phyloP scores from a whole-genome alignment of 2,329 filamentous ascomycete genomes.

The Diaporthe citrichinensis region DNA sequence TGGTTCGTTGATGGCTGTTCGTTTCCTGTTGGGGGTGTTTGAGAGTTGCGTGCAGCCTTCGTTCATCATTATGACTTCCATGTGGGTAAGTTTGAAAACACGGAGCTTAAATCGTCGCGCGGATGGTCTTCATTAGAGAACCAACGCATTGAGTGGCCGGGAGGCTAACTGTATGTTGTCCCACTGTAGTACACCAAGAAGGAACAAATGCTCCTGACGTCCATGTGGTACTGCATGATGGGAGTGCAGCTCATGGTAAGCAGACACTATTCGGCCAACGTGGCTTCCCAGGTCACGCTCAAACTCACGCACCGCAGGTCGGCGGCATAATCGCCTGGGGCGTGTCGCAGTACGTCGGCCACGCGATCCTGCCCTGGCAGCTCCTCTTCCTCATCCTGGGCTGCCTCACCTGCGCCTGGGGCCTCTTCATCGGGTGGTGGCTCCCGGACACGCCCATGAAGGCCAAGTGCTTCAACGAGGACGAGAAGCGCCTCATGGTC shows the following conservation, averaged over 20 bases:
- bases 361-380: slow-evolving; percentile 55
- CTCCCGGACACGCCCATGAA: slow-evolving; percentile 67
- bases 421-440: slow-evolving; percentile 53
- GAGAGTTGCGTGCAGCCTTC: slow-evolving; percentile 61
- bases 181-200: slow-evolving; percentile 56
- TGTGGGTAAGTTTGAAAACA: slow-evolving; percentile 45
- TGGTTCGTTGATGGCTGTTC: slow-evolving; percentile 54
- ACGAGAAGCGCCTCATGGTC: slow-evolving; percentile 55
- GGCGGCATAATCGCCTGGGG: slow-evolving; percentile 58
- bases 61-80: slow-evolving; percentile 58
- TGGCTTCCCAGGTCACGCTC: too few relatives aligned
- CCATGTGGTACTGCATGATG: slow-evolving; percentile 44
- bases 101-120: too few relatives aligned
- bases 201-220: slow-evolving; percentile 51
- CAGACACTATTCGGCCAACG: neutral
- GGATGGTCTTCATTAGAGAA: neutral
- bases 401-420: slow-evolving; percentile 52
- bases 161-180: too few relatives aligned
- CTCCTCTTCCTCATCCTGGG: slow-evolving; percentile 60
- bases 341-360: slow-evolving; percentile 50
- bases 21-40: slow-evolving; percentile 60
- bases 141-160: too few relatives aligned
- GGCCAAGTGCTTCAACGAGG: slow-evolving; percentile 62
- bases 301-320: slow-evolving; percentile 36
- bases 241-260: slow-evolving; percentile 35